Conservation (phyloP, 2,329 filamentous ascomycete species). For the Arthrobotrys pseudoclavata region DNA sequence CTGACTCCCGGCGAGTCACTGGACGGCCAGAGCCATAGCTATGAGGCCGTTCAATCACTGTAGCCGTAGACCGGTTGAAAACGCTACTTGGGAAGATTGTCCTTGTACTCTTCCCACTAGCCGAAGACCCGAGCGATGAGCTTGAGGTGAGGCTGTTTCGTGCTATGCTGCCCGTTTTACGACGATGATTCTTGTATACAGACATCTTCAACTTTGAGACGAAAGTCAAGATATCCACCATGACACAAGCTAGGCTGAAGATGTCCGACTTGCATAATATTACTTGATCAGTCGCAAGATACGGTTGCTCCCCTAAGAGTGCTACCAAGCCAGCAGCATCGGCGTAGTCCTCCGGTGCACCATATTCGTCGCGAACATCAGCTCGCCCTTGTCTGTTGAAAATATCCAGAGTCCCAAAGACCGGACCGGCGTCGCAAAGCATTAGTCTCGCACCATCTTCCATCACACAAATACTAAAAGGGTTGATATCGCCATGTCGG, state of each 20-base stretch:
- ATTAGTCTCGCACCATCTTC: slow-evolving; percentile 74
- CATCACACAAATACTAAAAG: slow-evolving; percentile 78
- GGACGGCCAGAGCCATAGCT: slow-evolving; percentile 26
- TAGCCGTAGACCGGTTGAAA: slow-evolving; percentile 38
- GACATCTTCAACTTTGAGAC: slow-evolving; percentile 77
- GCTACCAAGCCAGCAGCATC: slow-evolving; percentile 32
- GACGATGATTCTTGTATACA: slow-evolving; percentile 46
- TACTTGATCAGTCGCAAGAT: slow-evolving; percentile 37
- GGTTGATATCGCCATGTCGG: slow-evolving; percentile 78
- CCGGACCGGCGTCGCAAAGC: slow-evolving; percentile 72
- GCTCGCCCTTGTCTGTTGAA: slow-evolving; percentile 66
- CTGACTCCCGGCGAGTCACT: slow-evolving; percentile 40
- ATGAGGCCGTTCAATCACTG: slow-evolving; percentile 26
- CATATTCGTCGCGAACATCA: slow-evolving; percentile 79
- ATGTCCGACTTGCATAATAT: slow-evolving; percentile 71
- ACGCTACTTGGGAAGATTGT: slow-evolving; percentile 34
- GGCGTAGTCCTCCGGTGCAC: slow-evolving; percentile 73
- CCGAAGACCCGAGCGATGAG: slow-evolving; percentile 49
- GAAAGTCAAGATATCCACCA: slow-evolving; percentile 79
- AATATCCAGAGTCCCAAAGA: slow-evolving; percentile 42
- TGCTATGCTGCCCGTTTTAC: slow-evolving; percentile 14
- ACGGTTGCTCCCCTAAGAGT: slow-evolving; percentile 40
- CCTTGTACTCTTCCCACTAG: slow-evolving; percentile 39
- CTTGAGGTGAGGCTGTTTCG: slow-evolving; percentile 43
- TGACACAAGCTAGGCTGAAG: slow-evolving; percentile 80